phyloP scores from a whole-genome alignment of 495 filamentous ascomycete species.

The Penicillium ochrochloron region DNA sequence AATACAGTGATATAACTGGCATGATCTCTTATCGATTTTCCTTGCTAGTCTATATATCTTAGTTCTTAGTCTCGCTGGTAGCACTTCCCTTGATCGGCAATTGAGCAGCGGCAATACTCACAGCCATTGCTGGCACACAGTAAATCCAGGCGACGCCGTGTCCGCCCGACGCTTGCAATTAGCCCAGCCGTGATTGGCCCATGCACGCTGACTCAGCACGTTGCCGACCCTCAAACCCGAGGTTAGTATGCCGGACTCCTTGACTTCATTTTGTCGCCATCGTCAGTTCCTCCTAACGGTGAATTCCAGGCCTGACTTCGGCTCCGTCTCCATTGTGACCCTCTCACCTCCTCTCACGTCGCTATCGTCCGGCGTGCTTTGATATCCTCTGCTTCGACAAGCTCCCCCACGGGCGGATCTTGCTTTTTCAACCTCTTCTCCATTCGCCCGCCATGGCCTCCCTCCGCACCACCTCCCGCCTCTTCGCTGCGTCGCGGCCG shows the following conservation, averaged over 20 bases:
- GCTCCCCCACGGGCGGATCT: conserved; percentile 5
- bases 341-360: conserved; percentile 20
- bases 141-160: conserved; percentile 37
- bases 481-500: conserved; percentile 62
- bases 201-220: conserved; percentile 38
- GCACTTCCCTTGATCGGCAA: not conserved
- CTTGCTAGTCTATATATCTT: not conserved
- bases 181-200: conserved; percentile 44
- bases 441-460: conserved; percentile 66
- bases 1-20: not conserved
- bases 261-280: conserved; percentile 41
- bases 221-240: conserved; percentile 48
- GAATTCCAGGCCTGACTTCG: conserved; percentile 19
- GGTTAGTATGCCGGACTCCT: conserved; percentile 43
- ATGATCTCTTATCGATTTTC: no score
- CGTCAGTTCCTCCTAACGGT: conserved; percentile 21
- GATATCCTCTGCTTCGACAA: conserved; percentile 10
- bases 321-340: conserved; percentile 21
- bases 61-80: not conserved
- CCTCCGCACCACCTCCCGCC: conserved; percentile 72
- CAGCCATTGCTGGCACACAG: conserved; percentile 4
- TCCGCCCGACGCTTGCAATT: conserved; percentile 56
- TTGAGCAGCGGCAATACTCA: conserved; percentile 22
- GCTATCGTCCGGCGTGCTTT: not conserved
- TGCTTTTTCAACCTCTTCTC: conserved; percentile 10